A percentile compares a stretch with the other conserved stretches of the same genome.
These are phyloP conservation scores for Mimosa pudica DNA, from an alignment of 306 rosid genomes.

Conservation along the genomic window DNA sequence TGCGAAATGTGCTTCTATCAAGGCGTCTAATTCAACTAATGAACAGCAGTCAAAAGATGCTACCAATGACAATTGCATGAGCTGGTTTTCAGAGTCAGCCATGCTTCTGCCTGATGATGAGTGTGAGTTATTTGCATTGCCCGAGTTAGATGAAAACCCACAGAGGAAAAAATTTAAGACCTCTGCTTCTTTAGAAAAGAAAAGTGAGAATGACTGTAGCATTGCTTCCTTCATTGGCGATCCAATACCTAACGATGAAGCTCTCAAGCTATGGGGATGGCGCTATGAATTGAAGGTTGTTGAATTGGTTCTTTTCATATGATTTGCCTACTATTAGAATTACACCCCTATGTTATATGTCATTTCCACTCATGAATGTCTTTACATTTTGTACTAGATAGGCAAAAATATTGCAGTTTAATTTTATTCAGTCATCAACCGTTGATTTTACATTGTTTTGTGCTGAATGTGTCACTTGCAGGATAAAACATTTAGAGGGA, in stretches of 20 bases:
- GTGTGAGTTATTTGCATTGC: conserved; percentile 37
- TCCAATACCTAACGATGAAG: conserved; percentile 77
- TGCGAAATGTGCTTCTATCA: conserved; percentile 24
- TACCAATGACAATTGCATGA: conserved; percentile 30
- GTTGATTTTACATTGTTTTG: conserved; percentile 3
- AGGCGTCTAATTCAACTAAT: conserved; percentile 44
- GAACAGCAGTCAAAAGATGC: conserved; percentile 28
- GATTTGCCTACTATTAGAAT: conserved; percentile 15
- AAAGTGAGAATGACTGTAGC: conserved; percentile 19
- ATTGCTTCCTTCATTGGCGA: conserved; percentile 68
- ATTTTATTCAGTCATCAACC: conserved; percentile 15
- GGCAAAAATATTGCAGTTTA: conserved; percentile 3
- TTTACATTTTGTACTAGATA: neutral
- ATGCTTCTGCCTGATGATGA: conserved; percentile 38
- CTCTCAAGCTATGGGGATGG: conserved; percentile 90
- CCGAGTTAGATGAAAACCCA: conserved; percentile 42
- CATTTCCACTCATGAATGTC: neutral
- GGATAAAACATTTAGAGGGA: conserved; percentile 50
- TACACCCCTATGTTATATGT: neutral
- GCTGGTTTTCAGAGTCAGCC: conserved; percentile 36
- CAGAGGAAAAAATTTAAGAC: conserved; percentile 43
- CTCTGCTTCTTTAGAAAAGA: conserved; percentile 30
- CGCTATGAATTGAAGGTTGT: conserved; percentile 87
- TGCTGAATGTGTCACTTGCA: conserved; percentile 53
- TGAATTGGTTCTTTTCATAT: conserved; percentile 28